Percentiles rank a stretch among this genome's conserved stretches.
Evolutionary conservation across 2,329 filamentous ascomycete genomes (phyloP).

Genomic region (Xylariaceae sp.): DNA sequence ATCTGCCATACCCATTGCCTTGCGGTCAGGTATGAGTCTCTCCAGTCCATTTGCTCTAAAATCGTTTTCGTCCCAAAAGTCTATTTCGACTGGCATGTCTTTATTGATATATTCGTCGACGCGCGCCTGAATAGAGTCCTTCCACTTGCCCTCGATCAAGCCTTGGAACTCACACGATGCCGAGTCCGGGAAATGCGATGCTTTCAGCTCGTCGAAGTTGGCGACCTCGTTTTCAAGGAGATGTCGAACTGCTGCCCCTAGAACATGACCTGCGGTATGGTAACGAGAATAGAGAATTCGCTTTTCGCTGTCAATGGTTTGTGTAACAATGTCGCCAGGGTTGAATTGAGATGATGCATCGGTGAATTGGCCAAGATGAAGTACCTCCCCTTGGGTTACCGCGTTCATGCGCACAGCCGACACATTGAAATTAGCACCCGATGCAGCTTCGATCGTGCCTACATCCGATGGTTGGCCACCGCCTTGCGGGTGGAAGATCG

Average conservation of each 20-base stretch:
- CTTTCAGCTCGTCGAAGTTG: conserved; percentile 63
- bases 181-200: conserved; percentile 64
- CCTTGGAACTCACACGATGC: conserved; percentile 66
- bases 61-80: conserved; percentile 64
- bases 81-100: conserved; percentile 57
- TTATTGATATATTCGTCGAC: conserved; percentile 55
- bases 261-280: conserved; percentile 70
- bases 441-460: conserved; percentile 48
- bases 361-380: conserved; percentile 61
- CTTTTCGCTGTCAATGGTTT: conserved; percentile 57
- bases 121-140: conserved; percentile 56
- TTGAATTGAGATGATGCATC: conserved; percentile 34
- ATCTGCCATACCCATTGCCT: conserved; percentile 33
- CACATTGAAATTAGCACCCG: conserved; percentile 46
- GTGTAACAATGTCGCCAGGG: conserved; percentile 45
- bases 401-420: conserved; percentile 53
- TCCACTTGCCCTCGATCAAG: conserved; percentile 60
- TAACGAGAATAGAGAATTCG: conserved; percentile 61
- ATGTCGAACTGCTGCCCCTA: conserved; percentile 62
- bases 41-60: conserved; percentile 52
- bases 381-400: conserved; percentile 49
- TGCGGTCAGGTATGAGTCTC: conserved; percentile 50
- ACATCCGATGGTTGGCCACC: conserved; percentile 69
- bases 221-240: conserved; percentile 50
- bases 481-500: conserved; percentile 73